phyloP scores from a whole-genome alignment of 495 filamentous ascomycete genomes.

The Aspergillus carlsbadensis region DNA sequence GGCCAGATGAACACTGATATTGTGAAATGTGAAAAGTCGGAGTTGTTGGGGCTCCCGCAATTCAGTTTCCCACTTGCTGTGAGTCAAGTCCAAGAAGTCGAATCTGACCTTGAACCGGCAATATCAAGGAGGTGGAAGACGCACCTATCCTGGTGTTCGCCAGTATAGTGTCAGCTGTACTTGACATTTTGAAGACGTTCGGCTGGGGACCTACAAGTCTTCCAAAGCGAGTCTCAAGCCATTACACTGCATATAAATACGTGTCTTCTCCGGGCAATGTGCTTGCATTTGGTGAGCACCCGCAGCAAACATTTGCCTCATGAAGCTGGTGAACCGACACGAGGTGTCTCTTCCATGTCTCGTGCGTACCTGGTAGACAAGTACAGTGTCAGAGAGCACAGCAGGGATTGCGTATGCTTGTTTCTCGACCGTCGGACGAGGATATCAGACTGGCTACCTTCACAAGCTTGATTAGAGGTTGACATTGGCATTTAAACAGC shows the following conservation, averaged over 20 bases:
- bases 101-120: not conserved
- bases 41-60: no score
- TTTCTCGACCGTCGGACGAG: not conserved
- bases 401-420: constrained; percentile 2
- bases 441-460: not conserved
- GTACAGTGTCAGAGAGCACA: not conserved
- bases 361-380: not conserved
- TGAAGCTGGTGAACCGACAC: not conserved
- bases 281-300: not conserved
- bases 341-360: not conserved
- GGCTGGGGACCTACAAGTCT: not conserved
- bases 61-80: no score
- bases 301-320: not conserved
- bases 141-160: no score
- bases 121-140: no score
- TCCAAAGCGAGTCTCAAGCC: not conserved
- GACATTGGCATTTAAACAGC: not conserved
- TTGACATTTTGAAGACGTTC: not conserved
- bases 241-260: not conserved
- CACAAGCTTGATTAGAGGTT: no score
- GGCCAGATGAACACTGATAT: no score
- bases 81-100: not conserved
- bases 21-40: no score
- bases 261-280: not conserved
- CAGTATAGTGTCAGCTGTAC: no score